Evolutionary conservation across 2,329 filamentous ascomycete genomes (phyloP).

Genomic region (Cladosporium sp.): DNA sequence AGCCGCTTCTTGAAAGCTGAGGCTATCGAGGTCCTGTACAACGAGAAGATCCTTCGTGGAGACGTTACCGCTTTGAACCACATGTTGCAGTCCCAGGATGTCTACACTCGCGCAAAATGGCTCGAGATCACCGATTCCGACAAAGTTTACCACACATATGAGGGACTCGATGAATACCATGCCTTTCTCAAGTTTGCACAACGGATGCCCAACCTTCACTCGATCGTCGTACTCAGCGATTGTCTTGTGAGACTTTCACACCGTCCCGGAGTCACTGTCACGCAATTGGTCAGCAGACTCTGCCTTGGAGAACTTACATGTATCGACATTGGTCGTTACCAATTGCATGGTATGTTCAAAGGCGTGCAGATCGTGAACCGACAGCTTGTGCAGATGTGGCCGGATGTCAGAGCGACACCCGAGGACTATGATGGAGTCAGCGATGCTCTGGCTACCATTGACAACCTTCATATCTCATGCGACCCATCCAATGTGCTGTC

Average conservation of each 20-base stretch:
- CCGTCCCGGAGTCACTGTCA: too few relatives aligned
- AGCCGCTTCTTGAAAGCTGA: neutral
- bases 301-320: neutral
- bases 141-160: accelerated
- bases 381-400: neutral
- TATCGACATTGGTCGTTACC: neutral
- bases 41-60: neutral
- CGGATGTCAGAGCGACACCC: neutral
- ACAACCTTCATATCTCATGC: neutral
- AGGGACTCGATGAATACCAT: neutral
- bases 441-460: neutral
- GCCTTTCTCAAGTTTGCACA: neutral
- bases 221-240: neutral
- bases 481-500: neutral
- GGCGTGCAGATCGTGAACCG: neutral
- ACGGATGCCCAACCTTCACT: neutral
- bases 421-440: neutral
- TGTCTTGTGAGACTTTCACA: neutral
- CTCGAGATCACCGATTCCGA: neutral
- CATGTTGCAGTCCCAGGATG: neutral
- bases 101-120: neutral
- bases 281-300: neutral
- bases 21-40: neutral
- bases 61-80: neutral
- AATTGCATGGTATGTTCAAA: neutral